Evolutionary conservation across 2,329 filamentous ascomycete genomes (phyloP), one percentile per base, ranked within the genome.

Genomic region (Claviceps spartinae): DNA sequence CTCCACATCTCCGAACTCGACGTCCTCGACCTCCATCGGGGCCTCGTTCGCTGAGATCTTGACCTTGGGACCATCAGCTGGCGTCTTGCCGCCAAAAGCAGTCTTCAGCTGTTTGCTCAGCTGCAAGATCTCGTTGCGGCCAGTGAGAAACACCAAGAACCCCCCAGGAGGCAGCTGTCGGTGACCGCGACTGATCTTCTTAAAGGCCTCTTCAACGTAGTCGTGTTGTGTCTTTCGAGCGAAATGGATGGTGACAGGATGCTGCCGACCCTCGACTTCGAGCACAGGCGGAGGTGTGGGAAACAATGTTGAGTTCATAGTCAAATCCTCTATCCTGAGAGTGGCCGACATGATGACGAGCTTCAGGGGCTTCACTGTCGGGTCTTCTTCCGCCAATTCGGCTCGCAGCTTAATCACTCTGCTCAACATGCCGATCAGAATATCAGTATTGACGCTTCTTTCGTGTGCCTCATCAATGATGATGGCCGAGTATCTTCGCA

Each of bases 261-360:
- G 91, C 62, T 98, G 91, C 42, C 93, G 81, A 9, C 94, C 94
- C 65, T 97, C 90, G 0, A 90, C 86, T 64, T 95, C 82, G 1
- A 98, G 75, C 1, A 97, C 78, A 0, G 90, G 91, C 0, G 93
- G 93, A 2, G 86, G 77, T 0, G 72, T 75, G 4, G 82, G 73
- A 67, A 98, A 98, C 0, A 98, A 73, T 16, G 77, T 82, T 8
- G 79, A 71, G 62, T 98, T 97, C 62, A 88, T 79, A 0, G 88
- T 88, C 59, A 98, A 86, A 62, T 97, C 91, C 13, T 88, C 86
- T 46, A 97, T 87, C 54, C 89, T 78, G 37, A 98, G 74, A 2
- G 93, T 98, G 44, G 93, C 93, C 54, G 91, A 97, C 94, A 98
- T 98, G 69, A 98, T 95, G 54, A 98, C 81, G 8, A 98, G 76